These are phyloP conservation scores for Solanum dulcamara DNA, from an alignment of 257 asterid species.

Conservation along the genomic window DNA sequence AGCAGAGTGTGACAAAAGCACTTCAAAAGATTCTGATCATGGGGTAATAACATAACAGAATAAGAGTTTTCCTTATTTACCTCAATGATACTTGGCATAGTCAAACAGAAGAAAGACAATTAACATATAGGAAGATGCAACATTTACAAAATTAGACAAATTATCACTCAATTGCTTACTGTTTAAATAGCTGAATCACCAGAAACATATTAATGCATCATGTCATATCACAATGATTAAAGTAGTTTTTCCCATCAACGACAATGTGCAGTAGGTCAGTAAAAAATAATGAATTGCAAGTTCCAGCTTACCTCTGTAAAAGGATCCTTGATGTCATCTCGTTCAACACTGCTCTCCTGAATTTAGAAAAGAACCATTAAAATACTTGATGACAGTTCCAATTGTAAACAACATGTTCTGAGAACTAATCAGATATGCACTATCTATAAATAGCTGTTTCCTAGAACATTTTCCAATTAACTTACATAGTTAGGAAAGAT, in stretches of 20 bases:
- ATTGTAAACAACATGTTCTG: background rate
- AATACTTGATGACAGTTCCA: background rate
- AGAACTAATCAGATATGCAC: background rate
- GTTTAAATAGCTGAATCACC: background rate
- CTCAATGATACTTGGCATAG: background rate
- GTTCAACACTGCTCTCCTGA: constrained; percentile 96
- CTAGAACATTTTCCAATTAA: background rate
- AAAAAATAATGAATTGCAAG: background rate
- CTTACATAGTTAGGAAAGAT: constrained; percentile 95
- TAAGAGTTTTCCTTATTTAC: background rate
- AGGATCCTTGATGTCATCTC: constrained; percentile 89
- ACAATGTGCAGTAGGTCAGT: background rate
- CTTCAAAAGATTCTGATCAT: background rate
- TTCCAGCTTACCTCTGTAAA: constrained; percentile 72
- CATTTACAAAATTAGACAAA: background rate
- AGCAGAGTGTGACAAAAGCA: background rate
- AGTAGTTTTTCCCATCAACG: background rate
- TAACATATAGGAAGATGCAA: background rate
- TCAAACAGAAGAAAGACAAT: background rate
- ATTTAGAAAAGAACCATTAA: constrained; percentile 10
- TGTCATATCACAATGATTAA: background rate
- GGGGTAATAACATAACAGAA: background rate
- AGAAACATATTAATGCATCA: background rate
- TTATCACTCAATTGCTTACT: background rate
- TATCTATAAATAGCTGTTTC: background rate